phyloP scores from a whole-genome alignment of 2,329 filamentous ascomycete genomes.

The Rhinocladiella mackenziei region DNA sequence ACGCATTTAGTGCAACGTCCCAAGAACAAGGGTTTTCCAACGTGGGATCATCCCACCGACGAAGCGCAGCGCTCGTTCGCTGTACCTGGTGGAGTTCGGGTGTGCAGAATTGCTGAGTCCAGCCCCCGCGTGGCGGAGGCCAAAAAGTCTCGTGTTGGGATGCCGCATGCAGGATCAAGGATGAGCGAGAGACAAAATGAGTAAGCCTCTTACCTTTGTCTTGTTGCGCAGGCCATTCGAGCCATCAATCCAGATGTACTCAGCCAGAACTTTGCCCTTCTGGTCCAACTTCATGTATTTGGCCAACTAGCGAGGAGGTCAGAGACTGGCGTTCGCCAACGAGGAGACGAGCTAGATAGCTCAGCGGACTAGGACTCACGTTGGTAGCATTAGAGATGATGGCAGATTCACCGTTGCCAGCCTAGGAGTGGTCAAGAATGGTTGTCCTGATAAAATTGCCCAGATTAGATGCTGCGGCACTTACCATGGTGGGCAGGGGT shows the following conservation, averaged over 20 bases:
- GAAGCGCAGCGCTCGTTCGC: no score
- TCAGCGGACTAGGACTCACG: conserved; percentile 34
- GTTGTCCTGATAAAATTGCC: background rate
- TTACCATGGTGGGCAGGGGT: conserved; percentile 23
- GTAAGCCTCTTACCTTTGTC: conserved; percentile 71
- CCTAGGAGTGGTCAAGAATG: conserved; percentile 8
- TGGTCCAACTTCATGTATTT: conserved; percentile 92
- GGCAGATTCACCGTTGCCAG: conserved; percentile 40
- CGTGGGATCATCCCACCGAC: conserved; percentile 11
- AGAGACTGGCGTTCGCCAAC: conserved; percentile 3
- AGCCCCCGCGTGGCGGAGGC: no score
- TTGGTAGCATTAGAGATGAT: conserved; percentile 44
- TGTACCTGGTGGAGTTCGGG: no score
- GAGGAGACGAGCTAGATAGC: conserved; percentile 24
- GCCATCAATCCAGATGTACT: conserved; percentile 95
- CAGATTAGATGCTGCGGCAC: no score
- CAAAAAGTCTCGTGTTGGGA: background rate
- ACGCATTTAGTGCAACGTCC: conserved; percentile 11
- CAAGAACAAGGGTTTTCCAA: conserved; percentile 9
- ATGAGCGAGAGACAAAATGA: conserved; percentile 2
- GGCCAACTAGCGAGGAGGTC: conserved; percentile 60
- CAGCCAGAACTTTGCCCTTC: conserved; percentile 82
- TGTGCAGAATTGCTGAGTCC: conserved; percentile 1
- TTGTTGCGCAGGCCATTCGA: conserved; percentile 83
- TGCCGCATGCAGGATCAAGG: conserved; percentile 2